Evolutionary conservation across 73 alveolate species (phyloP), one percentile per base, ranked within the genome.

Genomic region (Symbiodinium natans): DNA sequence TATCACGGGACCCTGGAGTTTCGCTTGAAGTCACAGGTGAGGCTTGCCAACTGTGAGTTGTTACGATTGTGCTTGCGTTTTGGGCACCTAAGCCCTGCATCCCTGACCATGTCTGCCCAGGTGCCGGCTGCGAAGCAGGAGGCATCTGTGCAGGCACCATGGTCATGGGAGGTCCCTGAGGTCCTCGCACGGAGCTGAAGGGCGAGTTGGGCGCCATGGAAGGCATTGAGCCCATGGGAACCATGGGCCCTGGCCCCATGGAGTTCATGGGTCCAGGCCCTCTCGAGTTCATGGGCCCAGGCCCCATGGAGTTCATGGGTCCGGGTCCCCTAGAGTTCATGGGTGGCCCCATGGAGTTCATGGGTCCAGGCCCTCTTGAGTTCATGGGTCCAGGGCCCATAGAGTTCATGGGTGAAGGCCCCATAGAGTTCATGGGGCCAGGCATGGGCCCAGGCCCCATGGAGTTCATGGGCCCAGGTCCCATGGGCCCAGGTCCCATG

Each of bases 231-330:
- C 71, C 71, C 71, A 23, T 52, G n/a, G 23, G 23, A 29, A 21
- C 71, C 71, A 63, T 63, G 80, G 80, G 29, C 80, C 80, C 80
- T 2, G 80, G 80, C 80, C 80, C 80, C 40, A 63, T 63, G 4
- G 80, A 63, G 40, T 63, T n/a, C 80, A 63, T 63, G 33, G 80
- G 80, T 29, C 80, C 80, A 23, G 80, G 80, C 80, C 80, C 80
- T 29, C 33, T 63, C 36, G 33, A 29, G 80, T 63, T n/a, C 80
- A 63, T 63, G 33, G 80, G 29, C 38, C 80, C 80, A 6, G 80
- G 80, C 29, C 80, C 80, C 80, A 63, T 63, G 36, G 80, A 63
- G 40, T 63, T 63, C 40, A 63, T 63, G 40, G 80, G 80, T 29
- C 80, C 80, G 29, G 80, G 80, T 27, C 59, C 59, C 59, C 6